A percentile compares a stretch with the other conserved stretches of the same genome.
Evolutionary conservation across 192 early-diverging fungal genomes (phyloP).

Genomic region (Dissophora ornata): DNA sequence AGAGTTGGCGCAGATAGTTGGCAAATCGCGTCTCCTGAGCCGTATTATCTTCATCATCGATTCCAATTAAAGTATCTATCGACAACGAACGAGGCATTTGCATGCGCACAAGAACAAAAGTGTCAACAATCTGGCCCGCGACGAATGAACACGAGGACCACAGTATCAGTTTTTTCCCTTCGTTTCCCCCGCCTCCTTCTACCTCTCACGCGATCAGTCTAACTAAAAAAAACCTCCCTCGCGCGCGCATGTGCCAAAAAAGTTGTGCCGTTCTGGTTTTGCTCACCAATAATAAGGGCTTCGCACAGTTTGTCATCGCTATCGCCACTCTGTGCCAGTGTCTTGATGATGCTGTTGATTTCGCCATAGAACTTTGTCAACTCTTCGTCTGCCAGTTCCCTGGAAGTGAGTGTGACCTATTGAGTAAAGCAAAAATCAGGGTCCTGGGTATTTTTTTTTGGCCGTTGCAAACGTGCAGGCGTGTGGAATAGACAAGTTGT

Average conservation of each 20-base stretch:
- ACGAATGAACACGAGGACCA: background rate
- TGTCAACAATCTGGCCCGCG: background rate
- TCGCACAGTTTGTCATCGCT: conserved; percentile 82
- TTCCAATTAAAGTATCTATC: conserved; percentile 82
- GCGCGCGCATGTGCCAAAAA: no score
- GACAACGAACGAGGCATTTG: background rate
- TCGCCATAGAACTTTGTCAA: conserved; percentile 80
- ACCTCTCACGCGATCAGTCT: no score
- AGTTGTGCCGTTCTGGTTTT: background rate
- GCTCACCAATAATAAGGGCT: conserved; percentile 79
- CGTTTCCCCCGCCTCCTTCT: no score
- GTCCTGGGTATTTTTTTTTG: no score
- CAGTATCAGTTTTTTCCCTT: background rate
- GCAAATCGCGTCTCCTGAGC: conserved; percentile 80
- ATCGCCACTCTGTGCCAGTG: conserved; percentile 78
- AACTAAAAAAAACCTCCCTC: no score
- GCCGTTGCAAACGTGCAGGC: no score
- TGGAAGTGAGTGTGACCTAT: conserved; percentile 32
- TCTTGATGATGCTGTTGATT: conserved; percentile 79
- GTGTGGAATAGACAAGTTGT: no score
- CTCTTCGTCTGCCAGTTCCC: conserved; percentile 77
- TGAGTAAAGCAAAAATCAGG: background rate
- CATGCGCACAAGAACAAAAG: background rate
- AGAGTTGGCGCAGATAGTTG: conserved; percentile 82
- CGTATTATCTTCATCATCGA: conserved; percentile 83